These are phyloP conservation scores for Candida sanyaensis DNA, from an alignment of 1,139 yeast species.

Conservation along the genomic window DNA sequence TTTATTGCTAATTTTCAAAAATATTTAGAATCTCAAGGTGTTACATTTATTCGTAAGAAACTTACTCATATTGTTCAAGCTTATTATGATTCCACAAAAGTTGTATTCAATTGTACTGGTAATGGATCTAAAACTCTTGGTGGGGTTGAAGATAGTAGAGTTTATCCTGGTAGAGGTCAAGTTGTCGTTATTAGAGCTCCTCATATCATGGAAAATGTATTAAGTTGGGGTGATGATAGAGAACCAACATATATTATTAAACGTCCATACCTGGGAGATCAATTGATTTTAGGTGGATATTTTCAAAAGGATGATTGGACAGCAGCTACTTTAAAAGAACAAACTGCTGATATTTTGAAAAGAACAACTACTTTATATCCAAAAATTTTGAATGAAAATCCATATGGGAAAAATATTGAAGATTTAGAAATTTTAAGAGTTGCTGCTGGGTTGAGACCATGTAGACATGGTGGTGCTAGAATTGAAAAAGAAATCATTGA, in stretches of 20 bases:
- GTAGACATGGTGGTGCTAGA: slow-evolving; percentile 68
- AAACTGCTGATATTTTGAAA: slow-evolving; percentile 57
- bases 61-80: slow-evolving; percentile 60
- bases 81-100: slow-evolving; percentile 34
- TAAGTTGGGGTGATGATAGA: slow-evolving; percentile 52
- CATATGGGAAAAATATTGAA: slow-evolving; percentile 17
- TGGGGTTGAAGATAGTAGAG: slow-evolving; percentile 54
- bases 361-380: slow-evolving; percentile 60
- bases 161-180: slow-evolving; percentile 70
- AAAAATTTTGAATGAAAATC: slow-evolving; percentile 42
- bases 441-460: slow-evolving; percentile 70
- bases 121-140: slow-evolving; percentile 58
- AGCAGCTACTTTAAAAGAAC: slow-evolving; percentile 52
- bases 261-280: slow-evolving; percentile 61
- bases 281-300: slow-evolving; percentile 69
- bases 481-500: slow-evolving; percentile 50
- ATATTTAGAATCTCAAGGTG: slow-evolving; percentile 48
- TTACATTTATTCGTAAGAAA: slow-evolving; percentile 44
- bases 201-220: slow-evolving; percentile 47
- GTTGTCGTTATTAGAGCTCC: slow-evolving; percentile 65
- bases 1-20: slow-evolving; percentile 48
- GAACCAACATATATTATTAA: slow-evolving; percentile 69
- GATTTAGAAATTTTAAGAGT: slow-evolving; percentile 50
- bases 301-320: slow-evolving; percentile 60
- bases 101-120: slow-evolving; percentile 71